Evolutionary conservation across 257 asterid species (phyloP).

Genomic region (Petunia axillaris): DNA sequence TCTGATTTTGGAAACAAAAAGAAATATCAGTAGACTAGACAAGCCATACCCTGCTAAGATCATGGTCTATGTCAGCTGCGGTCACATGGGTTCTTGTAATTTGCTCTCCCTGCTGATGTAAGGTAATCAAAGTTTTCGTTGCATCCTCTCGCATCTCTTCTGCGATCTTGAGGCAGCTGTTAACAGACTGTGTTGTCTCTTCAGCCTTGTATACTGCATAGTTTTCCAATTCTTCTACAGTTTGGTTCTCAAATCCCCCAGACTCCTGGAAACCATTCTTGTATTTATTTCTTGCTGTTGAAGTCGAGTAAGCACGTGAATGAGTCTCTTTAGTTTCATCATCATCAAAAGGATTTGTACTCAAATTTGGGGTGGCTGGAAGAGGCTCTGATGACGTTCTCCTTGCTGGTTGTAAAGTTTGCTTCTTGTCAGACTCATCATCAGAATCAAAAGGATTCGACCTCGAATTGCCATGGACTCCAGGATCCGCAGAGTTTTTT

Average conservation of each 20-base stretch:
- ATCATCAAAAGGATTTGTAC: conserved; percentile 74
- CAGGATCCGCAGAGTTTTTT: conserved; percentile 43
- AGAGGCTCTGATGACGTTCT: conserved; percentile 68
- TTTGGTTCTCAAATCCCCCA: conserved; percentile 82
- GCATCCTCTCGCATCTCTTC: conserved; percentile 92
- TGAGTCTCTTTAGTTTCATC: conserved; percentile 46
- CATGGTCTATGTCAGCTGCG: conserved; percentile 90
- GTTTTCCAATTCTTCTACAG: conserved; percentile 72
- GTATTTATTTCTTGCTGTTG: conserved; percentile 60
- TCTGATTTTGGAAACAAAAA: neutral
- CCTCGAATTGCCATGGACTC: conserved; percentile 19
- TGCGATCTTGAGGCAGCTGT: conserved; percentile 83
- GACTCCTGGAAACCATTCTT: conserved; percentile 65
- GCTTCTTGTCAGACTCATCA: conserved; percentile 58
- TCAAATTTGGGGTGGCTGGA: conserved; percentile 37
- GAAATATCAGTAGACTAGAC: neutral
- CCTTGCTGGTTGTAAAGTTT: conserved; percentile 49
- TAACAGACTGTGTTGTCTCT: conserved; percentile 73
- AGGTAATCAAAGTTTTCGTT: conserved; percentile 72
- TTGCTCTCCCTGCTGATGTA: conserved; percentile 98
- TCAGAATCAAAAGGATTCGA: conserved; percentile 87
- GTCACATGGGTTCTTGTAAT: conserved; percentile 75
- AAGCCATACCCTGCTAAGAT: conserved; percentile 84
- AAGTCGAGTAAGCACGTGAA: conserved; percentile 45
- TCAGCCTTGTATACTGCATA: conserved; percentile 80